Evolutionary conservation across 306 rosid genomes (phyloP), one percentile per base, ranked within the genome.

Genomic region (Vicia sativa): DNA sequence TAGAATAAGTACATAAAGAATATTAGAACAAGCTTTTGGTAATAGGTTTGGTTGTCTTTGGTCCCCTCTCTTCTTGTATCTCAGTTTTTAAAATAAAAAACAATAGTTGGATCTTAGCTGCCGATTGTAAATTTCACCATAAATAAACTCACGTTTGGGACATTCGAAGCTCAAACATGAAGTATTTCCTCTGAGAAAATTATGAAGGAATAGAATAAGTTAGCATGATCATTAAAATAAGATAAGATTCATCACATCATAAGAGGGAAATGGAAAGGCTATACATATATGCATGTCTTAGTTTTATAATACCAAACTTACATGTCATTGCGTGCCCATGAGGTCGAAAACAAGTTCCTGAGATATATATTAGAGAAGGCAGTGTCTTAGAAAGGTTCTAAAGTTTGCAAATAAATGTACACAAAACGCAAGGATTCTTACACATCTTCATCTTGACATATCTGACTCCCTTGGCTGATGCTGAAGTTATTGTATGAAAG

Each of bases 401-500:
- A 18, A 50, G 10, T 10, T 63, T 68, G 11, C 29, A 34, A 49
- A 56, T 54, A 14, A 56, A 63, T 16, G 14, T 9, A 49, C 9
- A 58, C 7, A 68, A 68, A 31, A 21, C 63, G 26, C 37, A 70
- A 46, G 65, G 15, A 29, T 44, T 65, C 96, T 86, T 84, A 89
- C 96, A 71, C 67, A 10, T 31, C 67, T 70, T 65, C 72, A 7
- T 34, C 7, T 38, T 67, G 55, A 71, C 96, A 89, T 67, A 44
- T 8, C 15, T 28, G 42, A 15, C 39, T 74, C 35, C 37, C 68
- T 18, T 68, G 31, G 61, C 13, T 68, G 7, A 26, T 10, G 45
- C 74, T 78, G 44, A 90, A 78, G 71, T 80, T 78, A 74, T 90
- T 90, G 64, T 81, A 90, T 66, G 96, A 87, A 72, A 89, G 61